These are phyloP conservation scores for Alectoria sarmentosa DNA, from an alignment of 495 filamentous ascomycete genomes.

Conservation along the genomic window DNA sequence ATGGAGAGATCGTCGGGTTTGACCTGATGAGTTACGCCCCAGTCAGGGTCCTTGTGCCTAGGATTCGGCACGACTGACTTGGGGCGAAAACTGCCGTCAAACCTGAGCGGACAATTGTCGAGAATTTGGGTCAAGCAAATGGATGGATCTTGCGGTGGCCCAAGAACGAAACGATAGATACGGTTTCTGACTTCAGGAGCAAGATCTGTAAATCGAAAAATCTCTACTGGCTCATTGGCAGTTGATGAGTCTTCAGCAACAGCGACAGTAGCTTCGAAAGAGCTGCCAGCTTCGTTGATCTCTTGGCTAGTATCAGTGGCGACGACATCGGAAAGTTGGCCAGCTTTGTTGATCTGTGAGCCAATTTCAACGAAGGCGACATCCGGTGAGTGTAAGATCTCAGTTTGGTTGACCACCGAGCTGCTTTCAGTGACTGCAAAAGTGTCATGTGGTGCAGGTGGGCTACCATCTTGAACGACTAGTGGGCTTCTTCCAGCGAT, in stretches of 20 bases:
- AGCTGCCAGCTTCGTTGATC: not conserved
- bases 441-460: not conserved
- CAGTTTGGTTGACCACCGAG: not conserved
- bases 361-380: not conserved
- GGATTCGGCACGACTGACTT: not conserved
- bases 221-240: not conserved
- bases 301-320: not conserved
- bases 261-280: not conserved
- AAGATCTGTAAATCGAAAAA: slow-evolving; percentile 11
- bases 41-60: not conserved
- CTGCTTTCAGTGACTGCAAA: not conserved
- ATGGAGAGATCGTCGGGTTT: slow-evolving; percentile 22
- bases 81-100: not conserved
- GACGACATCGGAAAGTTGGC: not conserved
- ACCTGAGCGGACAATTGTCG: not conserved
- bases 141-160: not conserved
- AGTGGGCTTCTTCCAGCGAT: not conserved
- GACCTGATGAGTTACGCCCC: not conserved
- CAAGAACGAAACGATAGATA: slow-evolving; percentile 28
- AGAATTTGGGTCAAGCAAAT: not conserved
- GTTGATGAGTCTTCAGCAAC: not conserved
- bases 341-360: not conserved
- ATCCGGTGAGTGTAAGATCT: not conserved
- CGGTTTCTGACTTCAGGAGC: slow-evolving; percentile 26
- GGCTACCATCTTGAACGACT: not conserved